Evolutionary conservation across 805 yeast species (phyloP).

Genomic region (Ogataea zsoltii): DNA sequence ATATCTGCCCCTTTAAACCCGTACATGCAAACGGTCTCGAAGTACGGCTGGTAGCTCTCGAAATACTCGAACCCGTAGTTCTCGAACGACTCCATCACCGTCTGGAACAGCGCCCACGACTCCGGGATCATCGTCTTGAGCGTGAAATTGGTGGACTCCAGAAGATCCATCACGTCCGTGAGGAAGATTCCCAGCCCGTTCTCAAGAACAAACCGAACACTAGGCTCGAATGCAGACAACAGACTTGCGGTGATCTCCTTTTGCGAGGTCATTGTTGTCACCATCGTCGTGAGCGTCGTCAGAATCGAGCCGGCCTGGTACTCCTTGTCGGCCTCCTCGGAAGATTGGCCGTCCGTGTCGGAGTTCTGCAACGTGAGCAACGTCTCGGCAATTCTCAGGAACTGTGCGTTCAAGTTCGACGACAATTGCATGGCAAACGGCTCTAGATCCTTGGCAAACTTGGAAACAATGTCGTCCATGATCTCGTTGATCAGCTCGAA

Average conservation of each 20-base stretch:
- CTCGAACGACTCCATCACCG: conserved; percentile 47
- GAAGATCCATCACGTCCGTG: conserved; percentile 72
- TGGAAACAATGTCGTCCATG: conserved; percentile 92
- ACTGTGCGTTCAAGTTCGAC: conserved; percentile 66
- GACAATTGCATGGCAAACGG: conserved; percentile 84
- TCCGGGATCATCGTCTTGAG: conserved; percentile 45
- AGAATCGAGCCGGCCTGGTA: conserved; percentile 81
- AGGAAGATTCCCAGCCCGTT: conserved; percentile 71
- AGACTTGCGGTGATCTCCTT: conserved; percentile 60
- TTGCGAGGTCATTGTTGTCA: conserved; percentile 79
- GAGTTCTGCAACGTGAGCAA: conserved; percentile 43
- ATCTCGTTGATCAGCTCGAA: conserved; percentile 82
- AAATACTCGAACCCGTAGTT: conserved; percentile 53
- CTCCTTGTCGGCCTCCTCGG: conserved; percentile 60
- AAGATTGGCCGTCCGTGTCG: conserved; percentile 35
- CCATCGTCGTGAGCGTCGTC: conserved; percentile 78
- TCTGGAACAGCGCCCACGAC: conserved; percentile 46
- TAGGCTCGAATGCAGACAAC: conserved; percentile 69
- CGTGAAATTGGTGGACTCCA: conserved; percentile 65
- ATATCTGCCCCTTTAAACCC: conserved; percentile 38
- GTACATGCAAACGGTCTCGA: conserved; percentile 46
- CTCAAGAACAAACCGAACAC: conserved; percentile 63
- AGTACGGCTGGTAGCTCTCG: conserved; percentile 48
- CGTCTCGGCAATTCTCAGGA: conserved; percentile 68
- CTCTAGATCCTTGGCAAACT: conserved; percentile 79